Conservation (phyloP, 768 basidiomycete genomes). For the Suillus subluteus region DNA sequence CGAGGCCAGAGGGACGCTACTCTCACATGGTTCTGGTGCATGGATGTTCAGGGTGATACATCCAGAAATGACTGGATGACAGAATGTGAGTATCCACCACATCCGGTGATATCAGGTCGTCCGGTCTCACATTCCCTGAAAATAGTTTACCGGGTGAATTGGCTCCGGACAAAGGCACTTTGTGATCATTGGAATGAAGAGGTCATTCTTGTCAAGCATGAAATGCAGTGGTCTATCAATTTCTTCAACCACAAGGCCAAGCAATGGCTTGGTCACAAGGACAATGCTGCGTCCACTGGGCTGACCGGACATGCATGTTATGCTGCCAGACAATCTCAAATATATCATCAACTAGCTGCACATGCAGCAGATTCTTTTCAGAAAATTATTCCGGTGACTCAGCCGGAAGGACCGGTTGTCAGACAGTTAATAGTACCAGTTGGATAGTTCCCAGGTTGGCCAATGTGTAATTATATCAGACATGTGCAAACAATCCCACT, state of each 20-base stretch:
- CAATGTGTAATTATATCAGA: background rate
- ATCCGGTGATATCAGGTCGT: background rate
- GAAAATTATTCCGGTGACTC: too few species aligned
- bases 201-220: too few species aligned
- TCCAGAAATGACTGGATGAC: slow-evolving; percentile 14
- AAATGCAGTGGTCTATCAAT: too few species aligned
- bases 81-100: slow-evolving; percentile 7
- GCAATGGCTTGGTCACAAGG: too few species aligned
- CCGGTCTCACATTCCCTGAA: background rate
- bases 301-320: too few species aligned
- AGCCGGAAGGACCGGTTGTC: too few species aligned
- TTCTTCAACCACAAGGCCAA: too few species aligned
- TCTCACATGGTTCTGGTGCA: slow-evolving; percentile 16
- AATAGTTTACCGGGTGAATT: slow-evolving; percentile 13
- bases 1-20: slow-evolving; percentile 1
- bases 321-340: background rate
- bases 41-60: slow-evolving; percentile 4
- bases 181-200: too few species aligned
- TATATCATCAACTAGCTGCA: background rate
- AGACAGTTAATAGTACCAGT: background rate
- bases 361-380: background rate
- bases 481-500: too few species aligned
- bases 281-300: too few species aligned
- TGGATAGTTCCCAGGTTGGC: background rate
- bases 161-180: slow-evolving; percentile 13